These are phyloP conservation scores for Eleusine indica DNA, from an alignment of 176 grass and related monocot genomes.

Conservation along the genomic window DNA sequence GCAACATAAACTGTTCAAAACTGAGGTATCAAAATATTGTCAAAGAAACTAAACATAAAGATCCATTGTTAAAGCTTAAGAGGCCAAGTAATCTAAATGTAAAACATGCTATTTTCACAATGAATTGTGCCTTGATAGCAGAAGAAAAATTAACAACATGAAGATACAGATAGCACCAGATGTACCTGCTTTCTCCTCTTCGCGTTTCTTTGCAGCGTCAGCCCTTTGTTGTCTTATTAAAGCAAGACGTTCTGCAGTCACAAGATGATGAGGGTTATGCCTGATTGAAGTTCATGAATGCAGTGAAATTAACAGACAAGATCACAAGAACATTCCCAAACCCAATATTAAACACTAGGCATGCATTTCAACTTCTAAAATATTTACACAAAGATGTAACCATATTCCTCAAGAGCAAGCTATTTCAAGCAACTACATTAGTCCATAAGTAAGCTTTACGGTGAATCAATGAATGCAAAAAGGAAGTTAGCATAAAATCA, in stretches of 20 bases:
- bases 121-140: background rate
- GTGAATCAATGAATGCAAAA: background rate
- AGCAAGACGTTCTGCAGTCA: conserved; percentile 88
- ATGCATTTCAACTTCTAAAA: background rate
- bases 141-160: background rate
- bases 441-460: background rate
- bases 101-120: background rate
- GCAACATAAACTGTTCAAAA: background rate
- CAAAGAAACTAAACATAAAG: conserved; percentile 16
- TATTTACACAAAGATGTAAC: background rate
- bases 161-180: conserved; percentile 12
- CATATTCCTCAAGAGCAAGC: background rate
- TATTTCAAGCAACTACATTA: background rate
- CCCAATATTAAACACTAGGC: background rate
- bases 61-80: background rate
- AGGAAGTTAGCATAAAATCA: background rate
- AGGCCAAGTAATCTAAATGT: background rate
- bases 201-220: conserved; percentile 93
- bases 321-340: background rate
- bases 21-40: background rate
- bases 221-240: conserved; percentile 93
- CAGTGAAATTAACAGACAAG: background rate
- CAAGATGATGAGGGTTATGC: conserved; percentile 28
- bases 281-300: conserved; percentile 6
- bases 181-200: conserved; percentile 96